Base-by-base conservation (phyloP, 2,329 filamentous ascomycete genomes). In the Aspergillus sp. region DNA sequence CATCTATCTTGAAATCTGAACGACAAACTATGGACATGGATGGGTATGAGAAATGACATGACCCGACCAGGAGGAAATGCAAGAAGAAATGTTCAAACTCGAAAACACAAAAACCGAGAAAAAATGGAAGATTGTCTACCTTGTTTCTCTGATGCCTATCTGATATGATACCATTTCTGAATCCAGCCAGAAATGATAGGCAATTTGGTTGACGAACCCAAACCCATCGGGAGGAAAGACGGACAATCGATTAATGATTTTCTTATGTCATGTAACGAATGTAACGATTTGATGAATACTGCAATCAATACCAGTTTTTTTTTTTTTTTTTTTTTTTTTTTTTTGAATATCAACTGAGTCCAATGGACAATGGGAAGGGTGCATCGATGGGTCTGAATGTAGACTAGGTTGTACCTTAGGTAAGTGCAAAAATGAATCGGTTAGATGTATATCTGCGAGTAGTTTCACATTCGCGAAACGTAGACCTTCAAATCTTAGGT, bases 201-300 rank as follows among this genome's bases (percentile, higher is more conserved):
- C 36, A 42, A 42, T 6, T 9, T 6, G 7, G 5, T 16, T n/a
- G 6, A 42, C 14, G 16, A 42, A 4, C 32, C 6, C 14, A 7
- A 18, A 1, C 32, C 26, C 11, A 20, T 3, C 31, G 31, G 31
- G 16, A 14, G 16, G 36, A 16, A 16, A 6, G 45, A 47, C 10
- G 45, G 45, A 20, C 42, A 22, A 11, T 18, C 42, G 20, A 16
- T 16, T 45, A 52, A 36, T 26, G 52, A 6, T 36, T 61, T 60
- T 62, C 54, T 51, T 59, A 52, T 62, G 57, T 62, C 47, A 42
- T 51, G 16, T 60, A 49, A 60, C 36, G 58, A 59, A 60, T 54
- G n/a, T 61, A 49, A 61, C 46, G 58, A 63, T 36, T 31, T 63
- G 20, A 62, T 54, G 54, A 45, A 45, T 51, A 10, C 39, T 24